Conservation (phyloP, 1,139 yeast species). For the Pichia sp. region DNA sequence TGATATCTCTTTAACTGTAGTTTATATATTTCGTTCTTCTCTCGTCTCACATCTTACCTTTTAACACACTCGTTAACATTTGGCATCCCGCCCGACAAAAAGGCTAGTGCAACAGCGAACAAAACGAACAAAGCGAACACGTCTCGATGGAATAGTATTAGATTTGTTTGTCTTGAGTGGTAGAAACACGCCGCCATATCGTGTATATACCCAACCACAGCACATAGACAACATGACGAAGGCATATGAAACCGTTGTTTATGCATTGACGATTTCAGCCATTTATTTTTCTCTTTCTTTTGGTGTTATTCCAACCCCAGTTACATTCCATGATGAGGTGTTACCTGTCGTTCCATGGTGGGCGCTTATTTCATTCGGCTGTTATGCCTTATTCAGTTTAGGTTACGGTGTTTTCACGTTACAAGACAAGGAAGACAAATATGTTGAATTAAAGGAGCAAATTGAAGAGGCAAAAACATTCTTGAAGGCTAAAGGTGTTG, state of each 20-base stretch:
- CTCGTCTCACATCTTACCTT: too few relatives aligned
- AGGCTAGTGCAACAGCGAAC: too few relatives aligned
- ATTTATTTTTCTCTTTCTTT: slow-evolving; percentile 49
- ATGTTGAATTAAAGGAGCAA: slow-evolving; percentile 56
- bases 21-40: too few relatives aligned
- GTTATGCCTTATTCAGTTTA: slow-evolving; percentile 42
- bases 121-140: too few relatives aligned
- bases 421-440: slow-evolving; percentile 68
- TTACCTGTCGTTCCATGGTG: slow-evolving; percentile 69
- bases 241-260: slow-evolving; percentile 56
- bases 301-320: slow-evolving; percentile 55
- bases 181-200: too few relatives aligned
- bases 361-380: slow-evolving; percentile 64
- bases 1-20: too few relatives aligned
- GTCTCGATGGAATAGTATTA: too few relatives aligned
- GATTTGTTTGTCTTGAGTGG: too few relatives aligned
- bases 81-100: too few relatives aligned
- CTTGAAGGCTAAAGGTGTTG: slow-evolving; percentile 52
- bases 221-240: slow-evolving; percentile 48
- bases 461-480: slow-evolving; percentile 62
- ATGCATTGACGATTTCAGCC: slow-evolving; percentile 43
- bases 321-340: slow-evolving; percentile 44
- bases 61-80: too few relatives aligned
- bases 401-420: slow-evolving; percentile 65
- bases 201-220: too few relatives aligned